These are phyloP conservation scores for Lentinula guzmanii DNA, from an alignment of 768 basidiomycete genomes.

Conservation along the genomic window DNA sequence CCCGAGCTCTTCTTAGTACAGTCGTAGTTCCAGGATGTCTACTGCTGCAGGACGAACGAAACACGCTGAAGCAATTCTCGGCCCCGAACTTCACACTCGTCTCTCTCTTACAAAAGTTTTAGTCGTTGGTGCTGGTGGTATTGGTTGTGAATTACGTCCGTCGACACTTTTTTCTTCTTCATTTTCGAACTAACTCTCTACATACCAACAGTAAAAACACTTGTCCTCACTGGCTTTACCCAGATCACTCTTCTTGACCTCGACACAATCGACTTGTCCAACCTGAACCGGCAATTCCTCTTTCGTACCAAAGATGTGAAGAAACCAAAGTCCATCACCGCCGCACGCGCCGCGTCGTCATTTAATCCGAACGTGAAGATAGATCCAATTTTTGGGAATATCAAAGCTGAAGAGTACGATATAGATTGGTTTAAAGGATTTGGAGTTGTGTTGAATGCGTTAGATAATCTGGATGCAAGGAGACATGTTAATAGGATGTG, in stretches of 20 bases:
- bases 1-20: too few relatives aligned
- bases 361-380: slow-evolving; percentile 90
- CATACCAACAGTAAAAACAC: slow-evolving; percentile 74
- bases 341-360: slow-evolving; percentile 71
- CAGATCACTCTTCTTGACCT: slow-evolving; percentile 91
- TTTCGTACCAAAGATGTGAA: slow-evolving; percentile 98
- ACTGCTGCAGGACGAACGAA: slow-evolving; percentile 42
- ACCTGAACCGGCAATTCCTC: slow-evolving; percentile 94
- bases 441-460: slow-evolving; percentile 89
- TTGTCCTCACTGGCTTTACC: slow-evolving; percentile 89
- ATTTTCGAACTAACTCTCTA: background rate
- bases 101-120: slow-evolving; percentile 67
- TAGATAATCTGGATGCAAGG: slow-evolving; percentile 97
- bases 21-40: slow-evolving; percentile 26
- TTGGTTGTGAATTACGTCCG: slow-evolving; percentile 92
- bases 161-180: slow-evolving; percentile 6
- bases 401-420: slow-evolving; percentile 89
- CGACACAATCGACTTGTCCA: slow-evolving; percentile 97
- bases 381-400: slow-evolving; percentile 87
- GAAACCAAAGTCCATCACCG: slow-evolving; percentile 91
- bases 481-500: slow-evolving; percentile 98
- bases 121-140: slow-evolving; percentile 93
- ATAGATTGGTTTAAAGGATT: slow-evolving; percentile 87
- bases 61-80: slow-evolving; percentile 77
- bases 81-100: slow-evolving; percentile 57